phyloP scores from a whole-genome alignment of 2,329 filamentous ascomycete species.

The Fusarium tupiense region DNA sequence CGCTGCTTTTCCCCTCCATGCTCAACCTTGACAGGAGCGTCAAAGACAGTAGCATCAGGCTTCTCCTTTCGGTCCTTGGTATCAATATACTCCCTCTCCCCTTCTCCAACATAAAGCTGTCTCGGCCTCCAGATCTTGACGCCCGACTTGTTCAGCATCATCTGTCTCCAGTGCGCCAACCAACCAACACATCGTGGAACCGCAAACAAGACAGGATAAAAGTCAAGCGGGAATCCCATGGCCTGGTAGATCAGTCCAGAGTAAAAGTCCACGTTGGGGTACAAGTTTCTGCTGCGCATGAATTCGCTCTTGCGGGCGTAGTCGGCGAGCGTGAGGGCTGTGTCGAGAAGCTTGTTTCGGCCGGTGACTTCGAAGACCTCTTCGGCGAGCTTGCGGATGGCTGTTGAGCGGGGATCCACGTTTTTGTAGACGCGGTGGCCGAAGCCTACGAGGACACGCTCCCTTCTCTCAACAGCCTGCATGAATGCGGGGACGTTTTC shows the following conservation, averaged over 20 bases:
- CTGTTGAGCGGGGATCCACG: constrained; percentile 61
- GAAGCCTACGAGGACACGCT: constrained; percentile 64
- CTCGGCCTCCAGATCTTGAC: constrained; percentile 63
- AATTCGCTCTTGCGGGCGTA: constrained; percentile 58
- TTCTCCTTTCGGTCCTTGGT: constrained; percentile 47
- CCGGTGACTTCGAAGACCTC: constrained; percentile 61
- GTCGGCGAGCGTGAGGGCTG: constrained; percentile 57
- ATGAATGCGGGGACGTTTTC: constrained; percentile 63
- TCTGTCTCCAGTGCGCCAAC: constrained; percentile 63
- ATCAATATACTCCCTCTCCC: constrained; percentile 56
- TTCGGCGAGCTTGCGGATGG: constrained; percentile 60
- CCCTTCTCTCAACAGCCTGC: constrained; percentile 58
- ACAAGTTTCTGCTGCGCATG: constrained; percentile 59
- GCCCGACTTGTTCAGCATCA: constrained; percentile 56
- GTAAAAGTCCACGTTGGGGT: constrained; percentile 64
- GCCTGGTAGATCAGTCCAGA: constrained; percentile 63
- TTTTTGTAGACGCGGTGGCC: constrained; percentile 66
- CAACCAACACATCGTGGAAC: constrained; percentile 62
- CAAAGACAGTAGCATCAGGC: constrained; percentile 4
- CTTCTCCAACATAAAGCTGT: constrained; percentile 59
- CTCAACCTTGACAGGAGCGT: constrained; percentile 18
- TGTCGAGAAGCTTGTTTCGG: constrained; percentile 61
- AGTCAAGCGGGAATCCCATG: constrained; percentile 63
- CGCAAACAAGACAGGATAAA: constrained; percentile 62
- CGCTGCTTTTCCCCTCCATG: constrained; percentile 19